Evolutionary conservation across 2,329 filamentous ascomycete genomes (phyloP).

Genomic region (Fusarium devonianum): DNA sequence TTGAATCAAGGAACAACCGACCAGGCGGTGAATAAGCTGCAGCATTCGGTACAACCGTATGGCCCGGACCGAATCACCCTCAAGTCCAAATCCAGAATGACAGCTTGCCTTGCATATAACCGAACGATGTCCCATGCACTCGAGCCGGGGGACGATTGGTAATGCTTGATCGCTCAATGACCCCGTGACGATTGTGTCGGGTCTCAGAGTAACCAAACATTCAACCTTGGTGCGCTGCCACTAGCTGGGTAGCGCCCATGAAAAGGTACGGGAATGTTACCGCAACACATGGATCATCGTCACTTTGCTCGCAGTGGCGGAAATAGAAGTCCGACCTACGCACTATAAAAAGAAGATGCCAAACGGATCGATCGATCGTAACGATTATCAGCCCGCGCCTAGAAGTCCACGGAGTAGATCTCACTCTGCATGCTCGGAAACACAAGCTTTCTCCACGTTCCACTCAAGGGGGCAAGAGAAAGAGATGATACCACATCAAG

Average conservation of each 20-base stretch:
- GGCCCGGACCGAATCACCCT: conserved; percentile 14
- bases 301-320: too few relatives aligned
- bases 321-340: too few relatives aligned
- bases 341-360: too few relatives aligned
- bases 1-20: background rate
- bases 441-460: background rate
- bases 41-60: too few relatives aligned
- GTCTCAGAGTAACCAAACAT: too few relatives aligned
- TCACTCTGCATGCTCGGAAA: conserved; percentile 1
- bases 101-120: conserved; percentile 34
- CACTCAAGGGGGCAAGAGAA: conserved; percentile 3
- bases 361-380: conserved; percentile 6
- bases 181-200: conserved; percentile 24
- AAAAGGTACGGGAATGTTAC: conserved; percentile 3
- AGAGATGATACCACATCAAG: conserved; percentile 5
- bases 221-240: conserved; percentile 12
- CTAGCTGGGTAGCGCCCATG: background rate
- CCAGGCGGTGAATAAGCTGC: conserved; percentile 16
- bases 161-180: conserved; percentile 14
- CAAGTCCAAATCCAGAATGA: conserved; percentile 15
- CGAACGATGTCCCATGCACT: conserved; percentile 8
- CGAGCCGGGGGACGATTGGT: conserved; percentile 29
- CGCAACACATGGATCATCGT: conserved; percentile 10
- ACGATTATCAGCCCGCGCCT: too few relatives aligned
- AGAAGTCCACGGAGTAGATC: conserved; percentile 5